Base-by-base conservation (phyloP, 257 asterid genomes). In the Cinchona pubescens region DNA sequence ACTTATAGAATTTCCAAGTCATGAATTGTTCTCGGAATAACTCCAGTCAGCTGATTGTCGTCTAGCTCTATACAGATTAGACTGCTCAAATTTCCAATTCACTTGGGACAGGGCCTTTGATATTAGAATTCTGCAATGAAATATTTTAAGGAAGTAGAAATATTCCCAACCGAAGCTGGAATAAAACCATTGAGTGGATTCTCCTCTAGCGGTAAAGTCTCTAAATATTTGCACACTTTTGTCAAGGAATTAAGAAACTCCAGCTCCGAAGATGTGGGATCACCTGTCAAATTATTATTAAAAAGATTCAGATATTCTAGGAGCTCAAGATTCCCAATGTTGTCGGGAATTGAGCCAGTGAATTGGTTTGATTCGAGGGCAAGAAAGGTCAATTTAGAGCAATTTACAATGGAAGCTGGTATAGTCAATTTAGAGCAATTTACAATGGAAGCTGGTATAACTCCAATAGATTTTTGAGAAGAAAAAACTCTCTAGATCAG, bases 161-260 rank as follows among this genome's bases (percentile, higher is more conserved):
- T 42, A 32, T 69, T 69, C 15, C 73, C 73, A 43, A 69, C 27
- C 10, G 74, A 48, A 69, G 32, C 23, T 49, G 74, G 74, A 42
- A 69, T 43, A 49, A 48, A 11, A 30, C 74, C 74, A 9, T 69
- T 48, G 7, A 48, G 27, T 19, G 61, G 61, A 69, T 69, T 69
- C 0, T 9, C 32, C 0, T 18, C 10, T 14, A 68, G n/a, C n/a
- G n/a, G n/a, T n/a, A n/a, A n/a, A n/a, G n/a, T 1, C 3, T 68
- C 25, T 19, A 68, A 5, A n/a, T 13, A 68, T 59, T 25, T 68
- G 73, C 59, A 68, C 32, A n/a, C n/a, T n/a, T 46, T 35, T 35
- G 40, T 65, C 51, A 19, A 65, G n/a, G n/a, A n/a, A n/a, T n/a
- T n/a, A n/a, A n/a, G n/a, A n/a, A n/a, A n/a, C n/a, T n/a, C n/a